Conservation (phyloP, 2,329 filamentous ascomycete species). For the Ciborinia camelliae region DNA sequence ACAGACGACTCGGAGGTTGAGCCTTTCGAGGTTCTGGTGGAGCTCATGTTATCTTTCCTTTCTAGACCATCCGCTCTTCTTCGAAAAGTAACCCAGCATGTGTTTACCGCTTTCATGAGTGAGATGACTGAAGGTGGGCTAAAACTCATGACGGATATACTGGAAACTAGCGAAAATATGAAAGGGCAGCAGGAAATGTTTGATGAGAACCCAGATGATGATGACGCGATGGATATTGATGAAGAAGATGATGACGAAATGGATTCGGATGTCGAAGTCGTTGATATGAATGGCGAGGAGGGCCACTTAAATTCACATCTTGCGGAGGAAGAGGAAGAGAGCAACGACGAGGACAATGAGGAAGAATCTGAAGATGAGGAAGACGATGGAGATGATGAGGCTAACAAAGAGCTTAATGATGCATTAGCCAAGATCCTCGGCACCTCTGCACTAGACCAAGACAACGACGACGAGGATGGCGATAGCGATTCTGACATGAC, state of each 20-base stretch:
- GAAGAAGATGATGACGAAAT: conserved; percentile 41
- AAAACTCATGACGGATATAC: conserved; percentile 61
- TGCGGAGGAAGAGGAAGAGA: conserved; percentile 45
- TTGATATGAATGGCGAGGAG: conserved; percentile 45
- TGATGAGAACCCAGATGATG: conserved; percentile 61
- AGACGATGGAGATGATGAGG: conserved; percentile 38
- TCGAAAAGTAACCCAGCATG: conserved; percentile 80
- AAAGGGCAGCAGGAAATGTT: conserved; percentile 87
- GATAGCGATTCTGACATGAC: conserved; percentile 80
- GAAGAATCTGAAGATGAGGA: conserved; percentile 40
- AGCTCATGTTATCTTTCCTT: conserved; percentile 86
- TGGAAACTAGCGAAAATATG: conserved; percentile 75
- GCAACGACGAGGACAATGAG: conserved; percentile 43
- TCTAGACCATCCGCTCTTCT: conserved; percentile 81
- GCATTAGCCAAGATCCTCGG: conserved; percentile 76
- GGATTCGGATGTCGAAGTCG: conserved; percentile 49
- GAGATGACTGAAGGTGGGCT: conserved; percentile 72
- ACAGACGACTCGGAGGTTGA: conserved; percentile 51
- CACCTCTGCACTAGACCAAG: conserved; percentile 62
- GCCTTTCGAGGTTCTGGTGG: conserved; percentile 71
- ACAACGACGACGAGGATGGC: conserved; percentile 50
- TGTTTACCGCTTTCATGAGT: conserved; percentile 77
- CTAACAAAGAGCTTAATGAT: conserved; percentile 55
- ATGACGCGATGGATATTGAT: conserved; percentile 45
- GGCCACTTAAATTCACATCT: conserved; percentile 40